Conservation (phyloP, 1,139 yeast genomes). For the Chernovozyma aurita region DNA sequence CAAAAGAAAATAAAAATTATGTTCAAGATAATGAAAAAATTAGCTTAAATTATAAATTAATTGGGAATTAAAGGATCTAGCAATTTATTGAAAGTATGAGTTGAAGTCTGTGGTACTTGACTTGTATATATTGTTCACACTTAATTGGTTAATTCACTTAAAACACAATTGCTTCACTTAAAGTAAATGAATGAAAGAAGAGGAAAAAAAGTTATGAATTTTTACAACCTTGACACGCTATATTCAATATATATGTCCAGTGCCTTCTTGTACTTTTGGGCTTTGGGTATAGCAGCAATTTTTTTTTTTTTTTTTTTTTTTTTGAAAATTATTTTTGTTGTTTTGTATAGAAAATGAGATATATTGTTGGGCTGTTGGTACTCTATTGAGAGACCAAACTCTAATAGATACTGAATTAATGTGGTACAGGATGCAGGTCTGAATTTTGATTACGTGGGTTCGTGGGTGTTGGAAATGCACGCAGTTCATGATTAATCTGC, state of each 20-base stretch:
- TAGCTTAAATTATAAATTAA: too few relatives aligned
- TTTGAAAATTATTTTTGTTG: background rate
- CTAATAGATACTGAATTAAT: too few relatives aligned
- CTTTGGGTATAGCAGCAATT: slow-evolving; percentile 7
- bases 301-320: background rate
- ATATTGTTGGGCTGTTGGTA: slow-evolving; percentile 7
- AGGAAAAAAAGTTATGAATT: background rate
- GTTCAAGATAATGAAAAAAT: too few relatives aligned
- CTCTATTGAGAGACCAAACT: slow-evolving; percentile 1
- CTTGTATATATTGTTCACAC: background rate
- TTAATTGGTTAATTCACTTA: too few relatives aligned
- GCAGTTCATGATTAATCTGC: too few relatives aligned
- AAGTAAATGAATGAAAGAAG: background rate
- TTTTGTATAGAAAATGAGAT: background rate
- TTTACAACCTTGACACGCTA: background rate
- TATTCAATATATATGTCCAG: background rate
- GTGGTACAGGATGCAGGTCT: too few relatives aligned
- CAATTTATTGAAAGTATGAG: too few relatives aligned
- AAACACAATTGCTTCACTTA: background rate
- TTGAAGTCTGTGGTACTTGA: background rate
- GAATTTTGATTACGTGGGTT: too few relatives aligned
- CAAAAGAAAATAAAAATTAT: too few relatives aligned
- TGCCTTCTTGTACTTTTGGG: slow-evolving; percentile 6
- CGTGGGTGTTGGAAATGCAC: too few relatives aligned
- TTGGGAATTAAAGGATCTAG: too few relatives aligned